Evolutionary conservation across 768 basidiomycete genomes (phyloP).

Genomic region (Cystobasidium tubakii): DNA sequence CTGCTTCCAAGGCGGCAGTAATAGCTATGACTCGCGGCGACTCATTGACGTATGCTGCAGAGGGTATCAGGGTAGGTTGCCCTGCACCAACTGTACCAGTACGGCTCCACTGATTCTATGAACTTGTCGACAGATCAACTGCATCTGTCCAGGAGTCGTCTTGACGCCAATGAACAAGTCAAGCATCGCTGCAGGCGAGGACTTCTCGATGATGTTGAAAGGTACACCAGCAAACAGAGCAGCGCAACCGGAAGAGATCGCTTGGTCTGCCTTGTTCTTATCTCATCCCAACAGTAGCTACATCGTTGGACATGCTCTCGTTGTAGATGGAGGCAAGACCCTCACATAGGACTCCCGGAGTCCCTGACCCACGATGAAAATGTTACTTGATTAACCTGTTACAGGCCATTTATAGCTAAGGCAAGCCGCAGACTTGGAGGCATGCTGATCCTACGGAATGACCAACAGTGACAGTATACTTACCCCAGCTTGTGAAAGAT

Average conservation of each 20-base stretch:
- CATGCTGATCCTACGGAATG: too few relatives aligned
- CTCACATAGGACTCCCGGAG: not conserved
- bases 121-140: not conserved
- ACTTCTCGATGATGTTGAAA: not conserved
- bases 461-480: too few relatives aligned
- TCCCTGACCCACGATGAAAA: too few relatives aligned
- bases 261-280: conserved; percentile 10
- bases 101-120: not conserved
- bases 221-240: not conserved
- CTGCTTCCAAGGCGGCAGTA: conserved; percentile 1
- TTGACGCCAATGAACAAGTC: conserved; percentile 12
- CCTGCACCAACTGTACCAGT: not conserved
- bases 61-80: not conserved
- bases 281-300: conserved; percentile 11
- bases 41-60: not conserved
- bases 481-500: too few relatives aligned
- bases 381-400: too few relatives aligned
- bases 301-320: conserved; percentile 1
- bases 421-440: too few relatives aligned
- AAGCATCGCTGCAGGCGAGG: conserved; percentile 4
- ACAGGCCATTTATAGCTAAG: too few relatives aligned
- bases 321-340: conserved; percentile 1
- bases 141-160: conserved; percentile 7
- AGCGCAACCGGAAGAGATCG: not conserved
- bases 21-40: not conserved